Evolutionary conservation across 352 stramenopile species (phyloP).

Genomic region (Phytophthora litchii): DNA sequence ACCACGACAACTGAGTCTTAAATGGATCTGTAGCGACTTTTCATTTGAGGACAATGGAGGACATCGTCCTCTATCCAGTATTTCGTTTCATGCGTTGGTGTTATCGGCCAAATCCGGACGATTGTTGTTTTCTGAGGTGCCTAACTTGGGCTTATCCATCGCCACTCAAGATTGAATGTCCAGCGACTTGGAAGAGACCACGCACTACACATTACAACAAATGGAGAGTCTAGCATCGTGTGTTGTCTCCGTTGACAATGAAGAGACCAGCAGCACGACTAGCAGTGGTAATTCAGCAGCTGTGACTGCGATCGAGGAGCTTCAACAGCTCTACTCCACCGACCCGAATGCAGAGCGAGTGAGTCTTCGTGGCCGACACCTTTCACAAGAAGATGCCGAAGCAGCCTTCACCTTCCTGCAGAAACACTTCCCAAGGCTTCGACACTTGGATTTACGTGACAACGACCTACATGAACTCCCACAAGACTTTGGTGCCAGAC

Average conservation of each 20-base stretch:
- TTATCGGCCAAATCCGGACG: conserved; percentile 23
- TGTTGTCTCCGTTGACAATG: conserved; percentile 4
- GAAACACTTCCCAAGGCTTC: conserved; percentile 47
- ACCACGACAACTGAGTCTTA: conserved; percentile 2
- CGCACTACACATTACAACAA: conserved; percentile 7
- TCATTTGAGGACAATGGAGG: conserved; percentile 22
- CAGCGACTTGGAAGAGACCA: not conserved
- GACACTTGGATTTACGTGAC: conserved; percentile 64
- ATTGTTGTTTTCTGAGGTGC: conserved; percentile 33
- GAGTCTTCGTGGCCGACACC: conserved; percentile 40
- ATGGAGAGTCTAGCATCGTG: conserved; percentile 21
- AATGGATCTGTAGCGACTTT: conserved; percentile 28
- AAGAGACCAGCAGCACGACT: conserved; percentile 30
- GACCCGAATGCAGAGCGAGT: conserved; percentile 49
- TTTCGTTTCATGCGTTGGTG: conserved; percentile 25
- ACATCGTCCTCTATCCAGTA: conserved; percentile 2
- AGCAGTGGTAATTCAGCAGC: conserved; percentile 24
- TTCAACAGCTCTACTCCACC: conserved; percentile 46
- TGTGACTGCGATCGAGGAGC: conserved; percentile 53
- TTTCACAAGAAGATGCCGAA: conserved; percentile 42
- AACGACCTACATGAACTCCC: conserved; percentile 55
- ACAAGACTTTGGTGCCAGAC: conserved; percentile 35
- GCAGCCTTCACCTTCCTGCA: conserved; percentile 40
- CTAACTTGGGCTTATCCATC: conserved; percentile 24
- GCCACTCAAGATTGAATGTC: conserved; percentile 16